Percentiles rank a stretch among this genome's conserved stretches.
These are phyloP conservation scores for Elongisporangium senticosum DNA, from an alignment of 352 stramenopile genomes.

Conservation along the genomic window DNA sequence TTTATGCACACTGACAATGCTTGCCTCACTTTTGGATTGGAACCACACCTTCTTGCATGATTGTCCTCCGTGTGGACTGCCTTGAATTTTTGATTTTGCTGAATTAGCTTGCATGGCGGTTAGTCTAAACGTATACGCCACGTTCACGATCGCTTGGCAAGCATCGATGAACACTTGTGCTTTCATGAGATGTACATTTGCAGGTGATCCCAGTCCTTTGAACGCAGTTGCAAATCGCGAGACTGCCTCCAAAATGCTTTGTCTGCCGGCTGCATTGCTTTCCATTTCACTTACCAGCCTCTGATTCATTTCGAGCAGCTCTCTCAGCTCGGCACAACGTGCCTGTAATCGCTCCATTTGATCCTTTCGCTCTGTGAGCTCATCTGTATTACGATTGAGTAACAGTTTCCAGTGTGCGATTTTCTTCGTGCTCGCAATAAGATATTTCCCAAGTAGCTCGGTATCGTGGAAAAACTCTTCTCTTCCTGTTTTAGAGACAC, in stretches of 20 bases:
- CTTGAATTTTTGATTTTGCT: neutral
- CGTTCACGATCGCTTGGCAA: conserved; percentile 32
- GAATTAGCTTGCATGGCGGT: neutral
- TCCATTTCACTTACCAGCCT: conserved; percentile 39
- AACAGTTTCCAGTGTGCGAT: conserved; percentile 35
- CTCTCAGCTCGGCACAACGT: conserved; percentile 39
- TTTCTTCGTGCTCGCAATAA: conserved; percentile 43
- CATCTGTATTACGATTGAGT: conserved; percentile 35
- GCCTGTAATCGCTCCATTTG: conserved; percentile 35
- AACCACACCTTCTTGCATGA: conserved; percentile 7
- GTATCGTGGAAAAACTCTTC: neutral
- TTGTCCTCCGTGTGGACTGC: conserved; percentile 1
- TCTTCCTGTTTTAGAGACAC: neutral
- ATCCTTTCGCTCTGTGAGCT: conserved; percentile 34
- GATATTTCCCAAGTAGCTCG: conserved; percentile 20
- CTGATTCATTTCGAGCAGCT: conserved; percentile 40
- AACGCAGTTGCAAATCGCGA: conserved; percentile 33
- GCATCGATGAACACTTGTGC: conserved; percentile 30
- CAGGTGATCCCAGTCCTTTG: conserved; percentile 27
- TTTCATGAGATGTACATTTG: conserved; percentile 29
- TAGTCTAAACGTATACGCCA: conserved; percentile 24
- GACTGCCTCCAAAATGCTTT: conserved; percentile 35
- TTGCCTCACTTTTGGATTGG: conserved; percentile 12
- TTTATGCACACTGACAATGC: conserved; percentile 6
- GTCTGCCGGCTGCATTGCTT: conserved; percentile 21